Base-by-base conservation (phyloP, 2,329 filamentous ascomycete genomes). In the Hypoxylon sp. region DNA sequence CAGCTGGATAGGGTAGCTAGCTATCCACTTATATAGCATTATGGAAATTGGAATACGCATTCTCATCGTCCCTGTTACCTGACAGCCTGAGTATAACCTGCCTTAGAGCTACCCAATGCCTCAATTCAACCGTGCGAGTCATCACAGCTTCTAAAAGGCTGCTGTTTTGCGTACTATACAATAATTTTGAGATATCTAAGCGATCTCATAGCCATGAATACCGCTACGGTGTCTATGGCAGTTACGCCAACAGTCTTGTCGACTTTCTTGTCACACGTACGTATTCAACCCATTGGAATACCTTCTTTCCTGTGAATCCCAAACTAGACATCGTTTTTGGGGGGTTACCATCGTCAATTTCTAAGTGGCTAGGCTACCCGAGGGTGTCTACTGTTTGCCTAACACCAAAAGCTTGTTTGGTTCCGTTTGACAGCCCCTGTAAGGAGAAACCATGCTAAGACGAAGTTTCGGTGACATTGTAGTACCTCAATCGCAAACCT, bases 241-340 rank as follows among this genome's bases (percentile, higher is more conserved):
- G 91, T 98, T 60, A 94, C 94, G 70, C 95, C 96, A 11, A 94
- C 92, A 3, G 92, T 97, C 51, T 86, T 98, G 62, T 91, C 92
- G 72, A 98, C 95, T 13, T 90, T 95, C 70, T 85, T 98, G 74
- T 91, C 91, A 65, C 96, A 98, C 85, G 93, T 94, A 86, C 74
- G 90, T 83, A 54, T 33, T 13, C 59, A 19, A 57, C 44, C 29
- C 33, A 59, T 35, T 42, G 50, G 47, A 60, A 65, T 68, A 26
- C 22, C 29, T 17, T 17, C 33, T 11, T 42, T 33, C 29, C 26
- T 13, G 35, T 24, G 31, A 39, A 50, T 22, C 19, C 26, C 35
- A 44, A 51, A 54, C 33, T 33, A 57, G 24, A 24, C 19, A 24
- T 47, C 57, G 4, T 19, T 24, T 33, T 46, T 11, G 22, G 46